phyloP scores from a whole-genome alignment of 2,329 filamentous ascomycete species.

The Thelonectria blattea region DNA sequence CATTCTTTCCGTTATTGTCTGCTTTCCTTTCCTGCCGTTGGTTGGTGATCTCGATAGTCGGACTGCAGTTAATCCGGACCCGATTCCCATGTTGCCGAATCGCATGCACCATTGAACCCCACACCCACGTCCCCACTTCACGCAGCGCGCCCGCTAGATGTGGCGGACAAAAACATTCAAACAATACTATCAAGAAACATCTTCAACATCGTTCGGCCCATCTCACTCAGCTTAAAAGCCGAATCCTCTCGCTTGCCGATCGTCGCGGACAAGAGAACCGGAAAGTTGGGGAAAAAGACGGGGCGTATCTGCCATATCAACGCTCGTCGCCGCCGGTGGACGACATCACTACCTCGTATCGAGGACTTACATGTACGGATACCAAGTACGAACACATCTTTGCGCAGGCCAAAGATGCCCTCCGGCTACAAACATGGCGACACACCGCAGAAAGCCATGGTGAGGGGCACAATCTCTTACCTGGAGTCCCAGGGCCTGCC shows the following conservation, averaged over 20 bases:
- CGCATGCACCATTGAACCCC: too few relatives aligned
- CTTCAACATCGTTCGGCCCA: not conserved
- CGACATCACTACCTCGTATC: not conserved
- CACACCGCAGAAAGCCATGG: slow-evolving; percentile 47
- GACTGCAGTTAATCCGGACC: too few relatives aligned
- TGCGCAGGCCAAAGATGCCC: slow-evolving; percentile 31
- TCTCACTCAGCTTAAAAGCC: slow-evolving; percentile 29
- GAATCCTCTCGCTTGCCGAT: not conserved
- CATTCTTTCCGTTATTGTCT: too few relatives aligned
- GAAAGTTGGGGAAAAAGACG: not conserved
- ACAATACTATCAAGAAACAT: slow-evolving; percentile 39
- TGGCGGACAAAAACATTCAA: slow-evolving; percentile 44
- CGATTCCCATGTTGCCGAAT: too few relatives aligned
- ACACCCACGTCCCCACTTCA: not conserved
- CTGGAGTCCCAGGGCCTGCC: slow-evolving; percentile 47
- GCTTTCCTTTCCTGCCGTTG: too few relatives aligned
- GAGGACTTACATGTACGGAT: not conserved
- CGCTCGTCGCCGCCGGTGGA: too few relatives aligned
- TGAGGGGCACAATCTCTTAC: slow-evolving; percentile 48
- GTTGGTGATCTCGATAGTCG: too few relatives aligned
- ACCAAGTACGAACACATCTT: too few relatives aligned
- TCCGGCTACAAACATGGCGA: slow-evolving; percentile 47
- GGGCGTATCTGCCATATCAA: not conserved
- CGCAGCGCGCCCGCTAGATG: not conserved
- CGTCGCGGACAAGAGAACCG: not conserved